Evolutionary conservation across 2,329 filamentous ascomycete species (phyloP).

Genomic region (Paramyrothecium sp.): DNA sequence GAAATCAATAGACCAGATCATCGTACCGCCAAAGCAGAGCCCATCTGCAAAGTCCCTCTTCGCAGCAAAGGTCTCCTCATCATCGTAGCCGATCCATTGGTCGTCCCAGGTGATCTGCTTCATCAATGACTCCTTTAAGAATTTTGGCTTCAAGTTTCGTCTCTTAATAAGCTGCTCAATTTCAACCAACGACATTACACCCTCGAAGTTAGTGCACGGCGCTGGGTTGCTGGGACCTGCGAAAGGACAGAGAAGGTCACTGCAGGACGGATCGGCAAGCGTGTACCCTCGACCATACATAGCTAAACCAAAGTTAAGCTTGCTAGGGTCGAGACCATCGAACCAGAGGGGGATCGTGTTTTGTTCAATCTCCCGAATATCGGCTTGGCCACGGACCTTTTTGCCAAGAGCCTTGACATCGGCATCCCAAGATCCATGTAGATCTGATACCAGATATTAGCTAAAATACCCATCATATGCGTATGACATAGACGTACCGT

Average conservation of each 20-base stretch:
- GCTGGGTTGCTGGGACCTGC: slow-evolving; percentile 21
- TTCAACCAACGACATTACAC: slow-evolving; percentile 28
- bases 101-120: slow-evolving; percentile 18
- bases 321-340: slow-evolving; percentile 32
- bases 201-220: slow-evolving; percentile 21
- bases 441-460: no score
- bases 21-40: slow-evolving; percentile 12
- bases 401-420: slow-evolving; percentile 25
- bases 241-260: slow-evolving; percentile 18
- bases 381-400: slow-evolving; percentile 35
- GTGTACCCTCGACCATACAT: slow-evolving; percentile 47
- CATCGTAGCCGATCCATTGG: slow-evolving; percentile 22
- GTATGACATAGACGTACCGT: no score
- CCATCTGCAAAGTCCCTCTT: slow-evolving; percentile 12
- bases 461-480: no score
- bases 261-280: slow-evolving; percentile 21
- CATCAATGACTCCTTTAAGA: slow-evolving; percentile 10
- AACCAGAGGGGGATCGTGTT: slow-evolving; percentile 38
- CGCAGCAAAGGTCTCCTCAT: slow-evolving; percentile 18
- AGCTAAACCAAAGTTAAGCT: slow-evolving; percentile 46
- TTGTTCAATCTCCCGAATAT: slow-evolving; percentile 39
- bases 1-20: slow-evolving; percentile 14
- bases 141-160: slow-evolving; percentile 12
- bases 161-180: slow-evolving; percentile 25
- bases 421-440: slow-evolving; percentile 41